Evolutionary conservation across 129 eudicot genomes (phyloP), one percentile per base, ranked within the genome.

Genomic region (Solidago caesia): DNA sequence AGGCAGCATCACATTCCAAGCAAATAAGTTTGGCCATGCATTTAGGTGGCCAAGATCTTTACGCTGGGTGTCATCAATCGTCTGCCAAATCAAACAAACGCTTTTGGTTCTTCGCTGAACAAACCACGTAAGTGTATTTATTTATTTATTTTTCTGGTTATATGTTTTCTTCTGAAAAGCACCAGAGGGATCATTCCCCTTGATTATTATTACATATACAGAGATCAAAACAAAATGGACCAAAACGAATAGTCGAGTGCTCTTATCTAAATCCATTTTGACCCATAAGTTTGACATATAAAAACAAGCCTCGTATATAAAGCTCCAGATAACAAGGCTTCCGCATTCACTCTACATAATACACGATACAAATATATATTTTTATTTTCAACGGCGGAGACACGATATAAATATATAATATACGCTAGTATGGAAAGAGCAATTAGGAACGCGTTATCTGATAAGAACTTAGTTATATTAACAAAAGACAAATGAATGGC

Each of bases 401-500:
- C 21, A 21, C 21, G 21, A 21, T 67, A 12, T 7, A 48, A 6
- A 4, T 7, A 27, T 16, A 56, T 16, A 7, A 53, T 16, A 56
- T 16, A 56, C 6, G 26, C 6, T 60, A 8, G 49, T 29, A 65
- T 15, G 51, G 12, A 65, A 44, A 15, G 70, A 44, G 47, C 21
- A 5, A 63, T 25, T 8, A 60, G 39, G 26, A 5, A 45, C 39
- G 27, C 7, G 43, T 6, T 59, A 60, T 25, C 43, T 25, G 25
- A 72, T 44, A 11, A 43, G 27, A 29, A 64, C 48, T 12, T 15
- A 71, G 43, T 25, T 52, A 78, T 59, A 79, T 56, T 52, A 44
- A 79, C 75, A 66, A 73, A 56, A 56, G 67, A 29, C 47, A 65
- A 64, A 72, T 12, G 11, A 66, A 55, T 44, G 68, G 74, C 68